Conservation (phyloP, 495 filamentous ascomycete species). For the Bryoglossum gracile region DNA sequence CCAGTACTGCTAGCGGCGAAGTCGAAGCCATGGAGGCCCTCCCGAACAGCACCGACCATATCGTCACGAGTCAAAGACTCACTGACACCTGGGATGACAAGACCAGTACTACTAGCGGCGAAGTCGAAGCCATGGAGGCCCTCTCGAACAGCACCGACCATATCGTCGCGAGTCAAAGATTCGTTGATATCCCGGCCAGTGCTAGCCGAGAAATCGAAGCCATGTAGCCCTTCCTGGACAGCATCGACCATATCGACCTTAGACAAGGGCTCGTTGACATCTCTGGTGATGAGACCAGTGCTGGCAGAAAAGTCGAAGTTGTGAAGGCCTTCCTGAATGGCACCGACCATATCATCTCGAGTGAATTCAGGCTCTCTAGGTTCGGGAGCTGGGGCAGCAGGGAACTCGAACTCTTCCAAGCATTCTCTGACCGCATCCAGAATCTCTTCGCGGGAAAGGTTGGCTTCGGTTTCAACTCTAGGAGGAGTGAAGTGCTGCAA, state of each 20-base stretch:
- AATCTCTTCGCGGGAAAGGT: slow-evolving; percentile 71
- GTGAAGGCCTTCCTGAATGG: slow-evolving; percentile 46
- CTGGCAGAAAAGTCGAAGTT: slow-evolving; percentile 33
- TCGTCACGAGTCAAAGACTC: slow-evolving; percentile 51
- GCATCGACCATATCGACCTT: slow-evolving; percentile 46
- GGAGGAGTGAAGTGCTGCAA: slow-evolving; percentile 70
- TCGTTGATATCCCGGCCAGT: slow-evolving; percentile 22
- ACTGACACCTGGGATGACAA: slow-evolving; percentile 11
- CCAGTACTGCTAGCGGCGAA: slow-evolving; percentile 46
- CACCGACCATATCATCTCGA: slow-evolving; percentile 45
- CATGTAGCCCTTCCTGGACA: slow-evolving; percentile 41
- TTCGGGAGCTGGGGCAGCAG: slow-evolving; percentile 36
- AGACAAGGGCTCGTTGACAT: slow-evolving; percentile 7
- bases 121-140: slow-evolving; percentile 61
- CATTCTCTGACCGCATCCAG: slow-evolving; percentile 69
- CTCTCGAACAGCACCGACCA: slow-evolving; percentile 64
- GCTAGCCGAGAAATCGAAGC: slow-evolving; percentile 30
- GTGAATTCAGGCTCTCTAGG: slow-evolving; percentile 38
- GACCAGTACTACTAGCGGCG: too few species aligned
- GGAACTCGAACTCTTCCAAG: slow-evolving; percentile 65
- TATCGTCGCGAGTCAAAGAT: slow-evolving; percentile 28
- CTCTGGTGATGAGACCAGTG: slow-evolving; percentile 5
- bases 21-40: slow-evolving; percentile 69
- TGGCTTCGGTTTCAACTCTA: slow-evolving; percentile 54
- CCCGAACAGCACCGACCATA: slow-evolving; percentile 64